Evolutionary conservation across 1,284 basidiomycete species (phyloP).

Genomic region (Wallemia mellicola): DNA sequence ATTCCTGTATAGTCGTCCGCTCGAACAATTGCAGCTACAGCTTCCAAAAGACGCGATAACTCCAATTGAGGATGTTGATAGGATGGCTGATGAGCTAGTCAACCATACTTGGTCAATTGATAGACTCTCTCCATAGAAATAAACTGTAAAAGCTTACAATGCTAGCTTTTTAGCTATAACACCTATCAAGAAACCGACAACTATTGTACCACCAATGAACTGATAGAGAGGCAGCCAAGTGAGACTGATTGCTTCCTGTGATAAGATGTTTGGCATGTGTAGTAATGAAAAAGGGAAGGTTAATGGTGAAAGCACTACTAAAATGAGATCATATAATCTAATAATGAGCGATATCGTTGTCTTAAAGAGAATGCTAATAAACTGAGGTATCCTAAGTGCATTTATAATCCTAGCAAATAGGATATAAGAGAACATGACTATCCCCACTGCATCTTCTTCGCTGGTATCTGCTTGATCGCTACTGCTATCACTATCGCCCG

Average conservation of each 20-base stretch:
- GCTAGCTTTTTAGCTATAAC: neutral
- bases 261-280: neutral
- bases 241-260: neutral
- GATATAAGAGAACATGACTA: too few relatives aligned
- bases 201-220: neutral
- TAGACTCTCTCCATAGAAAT: slow-evolving; percentile 31
- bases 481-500: neutral
- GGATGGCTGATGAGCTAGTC: slow-evolving; percentile 16
- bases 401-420: neutral
- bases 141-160: too few relatives aligned
- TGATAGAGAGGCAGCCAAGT: neutral
- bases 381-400: neutral
- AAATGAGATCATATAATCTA: neutral
- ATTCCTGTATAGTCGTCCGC: slow-evolving; percentile 38
- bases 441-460: neutral
- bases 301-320: neutral
- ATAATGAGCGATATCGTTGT: neutral
- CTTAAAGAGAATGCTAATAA: neutral
- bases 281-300: neutral
- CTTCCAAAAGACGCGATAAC: neutral
- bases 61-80: neutral
- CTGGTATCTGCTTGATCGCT: neutral
- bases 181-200: neutral
- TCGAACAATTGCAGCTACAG: slow-evolving; percentile 13
- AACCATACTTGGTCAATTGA: slow-evolving; percentile 36